Base-by-base conservation (phyloP, 805 yeast species). In the Phaffomyces antillensis region DNA sequence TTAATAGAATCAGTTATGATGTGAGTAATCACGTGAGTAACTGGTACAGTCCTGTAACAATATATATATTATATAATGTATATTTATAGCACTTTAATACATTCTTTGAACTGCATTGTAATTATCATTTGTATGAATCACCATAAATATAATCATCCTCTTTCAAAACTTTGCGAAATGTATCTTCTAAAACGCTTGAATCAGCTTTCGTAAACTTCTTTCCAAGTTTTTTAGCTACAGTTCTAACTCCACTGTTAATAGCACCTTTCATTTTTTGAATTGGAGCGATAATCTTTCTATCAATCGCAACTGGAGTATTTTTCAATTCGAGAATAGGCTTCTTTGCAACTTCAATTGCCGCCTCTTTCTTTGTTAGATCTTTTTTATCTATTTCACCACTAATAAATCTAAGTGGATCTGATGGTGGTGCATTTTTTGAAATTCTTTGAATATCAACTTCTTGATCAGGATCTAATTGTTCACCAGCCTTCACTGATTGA, bases 391-490 rank as follows among this genome's bases (percentile, higher is more conserved):
- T 36, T 24, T 39, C 41, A 3, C 38, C 46, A 18, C 32, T 35
- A n/a, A 42, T 16, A 10, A 15, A 35, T 36, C 39, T 46, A 6
- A 41, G 33, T 7, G 60, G 59, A 24, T 44, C 39, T 9, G 47
- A 40, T 7, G 61, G 61, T 13, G 57, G 61, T 11, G 58, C 44
- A 39, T 57, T 46, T 35, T 37, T 28, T 16, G 56, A 41, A 43
- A 50, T 44, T 41, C 49, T 42, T 42, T 52, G 44, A 33, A 30
- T 7, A 30, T 35, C 31, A 16, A 43, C 17, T 13, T 32, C 37
- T 20, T 41, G 43, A 28, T 45, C 53, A 2, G 17, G 13, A 13
- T 18, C 38, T 12, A 40, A 40, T 11, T 25, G n/a, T 20, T 32
- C 37, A n/a, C 20, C 18, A 11, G 40, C 10, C 7, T 34, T 25